Base-by-base conservation (phyloP, 2,329 filamentous ascomycete species). In the Dactylellina drechsleri region DNA sequence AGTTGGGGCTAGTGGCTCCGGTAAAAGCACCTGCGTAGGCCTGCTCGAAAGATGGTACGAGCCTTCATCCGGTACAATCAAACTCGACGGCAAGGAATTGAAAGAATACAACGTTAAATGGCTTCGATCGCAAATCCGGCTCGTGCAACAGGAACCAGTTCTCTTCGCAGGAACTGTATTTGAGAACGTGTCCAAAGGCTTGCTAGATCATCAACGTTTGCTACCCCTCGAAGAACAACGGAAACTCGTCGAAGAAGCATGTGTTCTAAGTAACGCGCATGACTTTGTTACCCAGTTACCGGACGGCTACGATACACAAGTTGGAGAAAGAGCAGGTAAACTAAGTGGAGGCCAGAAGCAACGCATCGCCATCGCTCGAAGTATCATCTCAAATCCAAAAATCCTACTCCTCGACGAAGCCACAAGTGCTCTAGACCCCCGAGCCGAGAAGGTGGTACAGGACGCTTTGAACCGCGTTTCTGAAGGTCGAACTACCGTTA, bases 341-440 rank as follows among this genome's bases (percentile, higher is more conserved):
- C 83, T 96, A 0, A 92, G 90, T 10, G 91, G 92, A n/a, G 92
- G 92, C 0, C 92, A 96, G 80, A 87, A 91, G n/a, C 92, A 96
- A 80, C 87, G 92, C 4, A 86, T 96, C 23, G 89, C 91, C 1
- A 92, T 93, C 76, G 91, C 90, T 0, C 85, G 91, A 6, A 89
- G 89, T 10, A 88, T 92, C 28, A 85, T 92, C 62, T 87, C 89
- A 53, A 83, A 88, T 59, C 90, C 90, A 0, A 83, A 84, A 0
- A 87, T 93, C 1, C 82, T 93, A 2, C 86, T 93, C 4, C 83
- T 95, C 6, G 91, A 95, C 79, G 91, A 94, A 81, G 91, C 91
- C 0, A 93, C 91, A 0, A 90, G 88, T 68, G 89, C 90, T 13
- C 85, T 87, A 58, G 85, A 87, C 52, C 84, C 86, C 2, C 83